Evolutionary conservation across 768 basidiomycete genomes (phyloP).

Genomic region (Suillus subluteus): DNA sequence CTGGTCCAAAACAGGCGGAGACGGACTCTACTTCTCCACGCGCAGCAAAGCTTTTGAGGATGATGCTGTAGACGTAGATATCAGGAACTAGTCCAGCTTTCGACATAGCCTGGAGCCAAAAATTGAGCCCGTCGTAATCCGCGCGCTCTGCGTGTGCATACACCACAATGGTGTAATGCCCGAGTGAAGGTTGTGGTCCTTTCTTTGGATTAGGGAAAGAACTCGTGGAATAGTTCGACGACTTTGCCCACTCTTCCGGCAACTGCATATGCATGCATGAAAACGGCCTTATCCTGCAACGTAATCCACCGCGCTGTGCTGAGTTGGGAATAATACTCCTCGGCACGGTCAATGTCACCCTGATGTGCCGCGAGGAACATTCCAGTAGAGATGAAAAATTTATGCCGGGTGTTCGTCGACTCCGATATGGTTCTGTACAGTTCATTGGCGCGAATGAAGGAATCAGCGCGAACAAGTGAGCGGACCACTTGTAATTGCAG

Average conservation of each 20-base stretch:
- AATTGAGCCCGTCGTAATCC: constrained; percentile 50
- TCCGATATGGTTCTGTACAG: constrained; percentile 41
- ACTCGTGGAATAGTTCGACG: constrained; percentile 53
- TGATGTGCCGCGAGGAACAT: constrained; percentile 55
- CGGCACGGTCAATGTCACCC: constrained; percentile 49
- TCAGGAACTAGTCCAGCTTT: constrained; percentile 56
- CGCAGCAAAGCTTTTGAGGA: constrained; percentile 60
- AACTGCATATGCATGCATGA: constrained; percentile 61
- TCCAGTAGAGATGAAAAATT: constrained; percentile 44
- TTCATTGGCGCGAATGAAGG: constrained; percentile 46
- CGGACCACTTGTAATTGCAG: constrained; percentile 43
- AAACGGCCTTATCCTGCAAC: constrained; percentile 40
- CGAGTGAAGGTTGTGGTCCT: constrained; percentile 39
- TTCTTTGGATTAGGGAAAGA: constrained; percentile 47
- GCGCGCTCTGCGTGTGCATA: constrained; percentile 53
- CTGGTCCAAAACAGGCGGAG: constrained; percentile 51
- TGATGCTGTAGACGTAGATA: constrained; percentile 56
- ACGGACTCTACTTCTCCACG: constrained; percentile 59
- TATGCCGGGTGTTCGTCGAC: constrained; percentile 18
- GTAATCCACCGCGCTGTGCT: constrained; percentile 30
- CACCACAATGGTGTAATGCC: constrained; percentile 61
- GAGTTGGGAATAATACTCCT: constrained; percentile 47
- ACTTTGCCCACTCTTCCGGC: constrained; percentile 45
- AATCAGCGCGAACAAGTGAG: constrained; percentile 43
- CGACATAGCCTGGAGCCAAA: constrained; percentile 58